Conservation (phyloP, 345 rosid species). For the Rhizophora apiculata region DNA sequence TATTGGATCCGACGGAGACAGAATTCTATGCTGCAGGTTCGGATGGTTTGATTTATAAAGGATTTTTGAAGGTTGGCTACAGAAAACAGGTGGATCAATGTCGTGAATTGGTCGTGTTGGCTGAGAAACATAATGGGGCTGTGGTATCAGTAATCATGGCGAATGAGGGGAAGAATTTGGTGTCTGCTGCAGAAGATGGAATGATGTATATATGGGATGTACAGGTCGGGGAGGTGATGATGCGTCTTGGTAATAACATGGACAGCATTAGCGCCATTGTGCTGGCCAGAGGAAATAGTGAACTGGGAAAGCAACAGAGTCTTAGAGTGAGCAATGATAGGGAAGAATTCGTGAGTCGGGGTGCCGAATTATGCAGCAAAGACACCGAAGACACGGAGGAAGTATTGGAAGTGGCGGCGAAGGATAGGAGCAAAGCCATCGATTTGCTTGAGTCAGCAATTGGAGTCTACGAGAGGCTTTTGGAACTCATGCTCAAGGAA, state of each 20-base stretch:
- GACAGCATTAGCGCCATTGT: constrained; percentile 32
- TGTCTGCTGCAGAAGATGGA: constrained; percentile 49
- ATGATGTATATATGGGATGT: constrained; percentile 31
- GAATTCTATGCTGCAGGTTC: constrained; percentile 42
- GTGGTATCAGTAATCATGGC: constrained; percentile 29
- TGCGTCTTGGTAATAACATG: constrained; percentile 20
- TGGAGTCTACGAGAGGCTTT: constrained; percentile 31
- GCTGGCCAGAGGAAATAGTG: constrained; percentile 24
- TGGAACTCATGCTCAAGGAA: constrained; percentile 43
- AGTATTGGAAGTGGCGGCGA: constrained; percentile 17
- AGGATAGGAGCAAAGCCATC: constrained; percentile 35
- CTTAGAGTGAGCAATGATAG: not conserved
- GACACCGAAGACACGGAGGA: constrained; percentile 25
- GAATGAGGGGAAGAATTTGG: constrained; percentile 35
- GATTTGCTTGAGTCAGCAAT: constrained; percentile 43
- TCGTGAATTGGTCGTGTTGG: constrained; percentile 12
- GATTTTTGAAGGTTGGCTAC: constrained; percentile 13
- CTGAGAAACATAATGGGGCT: constrained; percentile 26
- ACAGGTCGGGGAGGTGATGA: constrained; percentile 21
- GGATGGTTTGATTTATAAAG: constrained; percentile 39
- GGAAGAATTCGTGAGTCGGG: not conserved
- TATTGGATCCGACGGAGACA: constrained; percentile 25
- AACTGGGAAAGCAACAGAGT: not conserved
- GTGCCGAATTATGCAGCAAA: constrained; percentile 14
- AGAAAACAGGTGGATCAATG: constrained; percentile 4